Evolutionary conservation across 345 rosid species (phyloP), one percentile per base, ranked within the genome.

Genomic region (Atalantia buxifolia): DNA sequence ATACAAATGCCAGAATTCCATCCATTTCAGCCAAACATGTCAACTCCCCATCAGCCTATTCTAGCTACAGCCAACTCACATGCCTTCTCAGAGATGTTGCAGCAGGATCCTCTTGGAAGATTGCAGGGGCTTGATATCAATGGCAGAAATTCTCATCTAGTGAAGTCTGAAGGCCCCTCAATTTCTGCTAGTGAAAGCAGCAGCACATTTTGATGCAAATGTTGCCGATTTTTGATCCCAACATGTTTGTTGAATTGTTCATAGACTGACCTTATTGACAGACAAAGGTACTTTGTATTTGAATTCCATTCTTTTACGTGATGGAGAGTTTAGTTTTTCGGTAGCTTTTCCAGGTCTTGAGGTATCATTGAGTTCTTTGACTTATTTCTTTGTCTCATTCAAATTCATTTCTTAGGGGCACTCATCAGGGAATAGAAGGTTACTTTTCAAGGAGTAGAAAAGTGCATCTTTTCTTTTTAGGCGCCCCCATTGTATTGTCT

Each of bases 91-190:
- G 94, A 91, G 24, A 81, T 89, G 79, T 80, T 87, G 88, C 96
- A 86, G 78, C 92, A 88, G 74, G 93, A 95, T 77, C 89, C 83
- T 60, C 92, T 92, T 31, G 88, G 90, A 71, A 87, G 88, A 76
- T 81, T 93, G 84, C 96, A 92, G 84, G 97, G 94, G 74, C 94
- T 93, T 56, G 97, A 93, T 84, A 92, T 92, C 84, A 82, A 89
- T 76, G 86, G 89, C 50, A 87, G 91, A 85, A 88, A 88, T 79
- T 77, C 91, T 25, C 84, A 83, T 72, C 69, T 85, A 53, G 91
- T 87, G 62, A 92, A 90, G 79, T 82, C 89, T 9, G 97, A 89
- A 86, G 94, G 90, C 84, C 90, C 90, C 64, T 82, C 93, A 35
- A 76, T 88, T 76, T 87, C 93, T 45, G 92, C 90, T 13, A 85